Evolutionary conservation across 2,329 filamentous ascomycete species (phyloP).

Genomic region (Mycosphaerella sp.): DNA sequence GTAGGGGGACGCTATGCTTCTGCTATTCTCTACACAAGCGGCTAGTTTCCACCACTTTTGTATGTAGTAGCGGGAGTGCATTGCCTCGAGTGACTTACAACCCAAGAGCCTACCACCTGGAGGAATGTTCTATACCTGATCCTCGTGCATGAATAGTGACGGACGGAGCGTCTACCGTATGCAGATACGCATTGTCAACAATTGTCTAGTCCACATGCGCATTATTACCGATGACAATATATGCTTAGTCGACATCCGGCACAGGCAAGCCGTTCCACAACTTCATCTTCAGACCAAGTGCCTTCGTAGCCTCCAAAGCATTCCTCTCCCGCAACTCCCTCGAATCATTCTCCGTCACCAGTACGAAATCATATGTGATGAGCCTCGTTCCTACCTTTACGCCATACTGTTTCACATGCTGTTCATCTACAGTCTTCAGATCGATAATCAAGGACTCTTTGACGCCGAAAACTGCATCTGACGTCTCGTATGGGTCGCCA

Average conservation of each 20-base stretch:
- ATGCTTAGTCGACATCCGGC: constrained; percentile 54
- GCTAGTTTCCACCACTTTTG: too few relatives aligned
- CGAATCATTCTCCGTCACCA: constrained; percentile 66
- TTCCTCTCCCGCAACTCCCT: constrained; percentile 58
- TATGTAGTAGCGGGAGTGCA: too few relatives aligned
- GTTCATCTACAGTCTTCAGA: constrained; percentile 47
- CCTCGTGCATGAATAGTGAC: too few relatives aligned
- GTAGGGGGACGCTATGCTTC: too few relatives aligned
- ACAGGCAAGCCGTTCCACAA: constrained; percentile 70
- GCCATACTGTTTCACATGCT: constrained; percentile 53
- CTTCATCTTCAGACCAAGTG: constrained; percentile 62
- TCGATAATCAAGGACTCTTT: constrained; percentile 74
- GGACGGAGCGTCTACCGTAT: too few relatives aligned
- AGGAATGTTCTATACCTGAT: too few relatives aligned
- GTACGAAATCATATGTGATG: constrained; percentile 63
- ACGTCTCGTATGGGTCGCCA: constrained; percentile 73
- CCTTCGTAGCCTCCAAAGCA: constrained; percentile 60
- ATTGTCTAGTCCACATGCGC: too few relatives aligned
- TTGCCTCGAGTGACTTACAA: too few relatives aligned
- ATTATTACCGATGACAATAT: too few relatives aligned
- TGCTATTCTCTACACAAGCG: too few relatives aligned
- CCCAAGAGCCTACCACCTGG: too few relatives aligned
- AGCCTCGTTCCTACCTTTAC: constrained; percentile 56
- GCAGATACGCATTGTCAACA: too few relatives aligned
- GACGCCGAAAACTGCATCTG: constrained; percentile 80